phyloP scores from a whole-genome alignment of 306 rosid genomes.

The Trifolium pratense region DNA sequence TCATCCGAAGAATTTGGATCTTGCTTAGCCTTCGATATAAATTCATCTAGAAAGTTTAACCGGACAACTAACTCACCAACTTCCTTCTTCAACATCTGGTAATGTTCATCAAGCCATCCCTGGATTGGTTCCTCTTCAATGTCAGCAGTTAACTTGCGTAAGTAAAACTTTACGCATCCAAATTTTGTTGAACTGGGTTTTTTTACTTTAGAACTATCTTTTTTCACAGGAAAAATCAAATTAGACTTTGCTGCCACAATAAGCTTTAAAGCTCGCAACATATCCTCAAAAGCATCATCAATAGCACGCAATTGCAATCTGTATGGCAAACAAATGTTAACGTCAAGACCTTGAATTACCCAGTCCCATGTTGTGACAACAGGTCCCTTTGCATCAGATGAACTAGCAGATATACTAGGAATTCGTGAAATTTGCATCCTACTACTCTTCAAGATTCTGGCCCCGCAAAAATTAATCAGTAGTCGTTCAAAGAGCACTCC shows the following conservation, averaged over 20 bases:
- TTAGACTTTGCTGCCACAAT: conserved; percentile 76
- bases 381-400: conserved; percentile 57
- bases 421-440: conserved; percentile 91
- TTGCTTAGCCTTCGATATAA: conserved; percentile 58
- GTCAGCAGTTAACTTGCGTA: conserved; percentile 76
- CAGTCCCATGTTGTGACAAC: conserved; percentile 75
- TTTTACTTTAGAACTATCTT: conserved; percentile 71
- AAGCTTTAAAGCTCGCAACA: conserved; percentile 86
- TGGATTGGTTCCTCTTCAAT: conserved; percentile 99
- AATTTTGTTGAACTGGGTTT: conserved; percentile 69
- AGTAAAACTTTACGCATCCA: conserved; percentile 74
- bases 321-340: conserved; percentile 82
- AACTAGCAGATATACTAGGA: conserved; percentile 65
- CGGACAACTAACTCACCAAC: conserved; percentile 82
- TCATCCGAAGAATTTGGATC: conserved; percentile 66
- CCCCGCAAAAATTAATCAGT: conserved; percentile 65
- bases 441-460: conserved; percentile 79
- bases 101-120: conserved; percentile 99
- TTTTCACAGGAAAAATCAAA: conserved; percentile 79
- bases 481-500: conserved; percentile 96
- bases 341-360: conserved; percentile 90
- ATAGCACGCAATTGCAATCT: conserved; percentile 92
- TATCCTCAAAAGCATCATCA: conserved; percentile 92
- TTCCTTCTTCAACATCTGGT: conserved; percentile 80
- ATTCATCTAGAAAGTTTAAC: conserved; percentile 80